phyloP scores from a whole-genome alignment of 2,329 filamentous ascomycete species.

The Helminthosporium solani region DNA sequence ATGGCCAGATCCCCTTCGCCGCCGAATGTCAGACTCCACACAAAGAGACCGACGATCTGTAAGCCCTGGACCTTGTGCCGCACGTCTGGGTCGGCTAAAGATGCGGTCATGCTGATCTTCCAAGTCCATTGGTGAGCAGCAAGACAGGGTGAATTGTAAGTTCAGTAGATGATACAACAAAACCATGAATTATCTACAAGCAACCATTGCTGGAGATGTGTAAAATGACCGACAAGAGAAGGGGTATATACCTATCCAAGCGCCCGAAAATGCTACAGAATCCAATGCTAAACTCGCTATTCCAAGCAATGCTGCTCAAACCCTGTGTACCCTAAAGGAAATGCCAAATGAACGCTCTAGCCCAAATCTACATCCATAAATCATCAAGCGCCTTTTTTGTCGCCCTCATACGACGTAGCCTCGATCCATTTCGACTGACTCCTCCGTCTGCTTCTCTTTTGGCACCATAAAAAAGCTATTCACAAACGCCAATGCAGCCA shows the following conservation, averaged over 20 bases:
- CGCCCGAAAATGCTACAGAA: conserved; percentile 1
- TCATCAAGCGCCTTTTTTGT: neutral
- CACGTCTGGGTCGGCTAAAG: neutral
- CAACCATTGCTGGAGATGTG: neutral
- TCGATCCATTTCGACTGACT: conserved; percentile 8
- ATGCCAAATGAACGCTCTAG: neutral
- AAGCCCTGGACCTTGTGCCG: neutral
- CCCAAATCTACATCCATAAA: neutral
- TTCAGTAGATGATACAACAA: neutral
- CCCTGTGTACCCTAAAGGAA: conserved; percentile 1
- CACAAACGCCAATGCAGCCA: conserved; percentile 25
- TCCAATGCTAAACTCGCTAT: neutral
- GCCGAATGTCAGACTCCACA: neutral
- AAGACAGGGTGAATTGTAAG: neutral
- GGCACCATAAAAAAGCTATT: conserved; percentile 19
- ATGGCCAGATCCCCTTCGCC: neutral
- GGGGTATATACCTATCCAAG: conserved; percentile 7
- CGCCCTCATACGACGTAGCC: conserved; percentile 6
- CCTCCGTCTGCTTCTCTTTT: neutral
- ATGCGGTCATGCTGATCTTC: neutral
- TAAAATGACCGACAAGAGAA: neutral
- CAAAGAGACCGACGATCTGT: neutral
- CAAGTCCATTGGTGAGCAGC: neutral
- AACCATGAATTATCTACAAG: conserved; percentile 1
- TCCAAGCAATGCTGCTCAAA: conserved; percentile 1